Evolutionary conservation across 192 early-diverging fungal species (phyloP).

Genomic region (Coemansia sp.): DNA sequence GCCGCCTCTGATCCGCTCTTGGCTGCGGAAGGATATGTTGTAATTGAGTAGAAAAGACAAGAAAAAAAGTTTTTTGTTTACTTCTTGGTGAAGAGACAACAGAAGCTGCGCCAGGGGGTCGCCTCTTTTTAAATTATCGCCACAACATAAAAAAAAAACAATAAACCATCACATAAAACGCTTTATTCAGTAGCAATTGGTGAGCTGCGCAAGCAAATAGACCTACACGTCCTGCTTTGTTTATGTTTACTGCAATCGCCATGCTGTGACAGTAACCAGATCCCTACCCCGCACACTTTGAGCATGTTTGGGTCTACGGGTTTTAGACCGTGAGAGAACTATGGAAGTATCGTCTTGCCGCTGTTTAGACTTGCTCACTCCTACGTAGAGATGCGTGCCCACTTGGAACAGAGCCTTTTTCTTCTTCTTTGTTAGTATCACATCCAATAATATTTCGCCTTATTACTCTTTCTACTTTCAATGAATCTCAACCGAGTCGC

Average conservation of each 20-base stretch:
- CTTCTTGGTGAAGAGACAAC: neutral
- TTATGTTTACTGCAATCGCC: neutral
- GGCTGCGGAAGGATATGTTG: neutral
- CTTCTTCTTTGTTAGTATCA: neutral
- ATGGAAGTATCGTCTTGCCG: neutral
- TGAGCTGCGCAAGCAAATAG: neutral
- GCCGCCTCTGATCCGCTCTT: neutral
- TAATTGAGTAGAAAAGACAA: neutral
- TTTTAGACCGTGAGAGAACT: constrained; percentile 1
- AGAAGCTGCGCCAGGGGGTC: neutral
- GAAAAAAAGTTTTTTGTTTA: neutral
- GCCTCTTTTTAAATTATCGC: neutral
- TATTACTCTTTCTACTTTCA: neutral
- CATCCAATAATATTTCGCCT: neutral
- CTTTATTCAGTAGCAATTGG: neutral
- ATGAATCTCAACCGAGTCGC: neutral
- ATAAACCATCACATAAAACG: neutral
- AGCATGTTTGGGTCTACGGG: neutral
- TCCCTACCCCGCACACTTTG: neutral
- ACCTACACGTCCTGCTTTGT: neutral
- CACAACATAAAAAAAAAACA: neutral
- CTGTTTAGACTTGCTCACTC: neutral
- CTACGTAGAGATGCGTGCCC: neutral
- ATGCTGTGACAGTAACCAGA: neutral
- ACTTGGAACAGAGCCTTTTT: neutral